phyloP scores from a whole-genome alignment of 1,284 basidiomycete species.

The Meripilus lineatus region DNA sequence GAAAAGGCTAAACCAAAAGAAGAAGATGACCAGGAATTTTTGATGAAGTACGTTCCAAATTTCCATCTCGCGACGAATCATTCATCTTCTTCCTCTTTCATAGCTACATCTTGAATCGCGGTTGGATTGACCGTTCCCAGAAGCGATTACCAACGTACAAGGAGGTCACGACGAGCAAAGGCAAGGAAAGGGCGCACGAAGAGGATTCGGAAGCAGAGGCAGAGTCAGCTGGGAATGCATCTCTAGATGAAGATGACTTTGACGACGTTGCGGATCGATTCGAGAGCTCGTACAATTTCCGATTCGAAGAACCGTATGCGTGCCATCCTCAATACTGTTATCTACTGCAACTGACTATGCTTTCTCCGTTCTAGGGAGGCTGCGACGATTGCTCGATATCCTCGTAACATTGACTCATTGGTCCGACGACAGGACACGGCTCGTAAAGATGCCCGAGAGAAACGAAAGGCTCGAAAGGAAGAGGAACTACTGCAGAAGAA shows the following conservation, averaged over 20 bases:
- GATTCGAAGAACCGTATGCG: slow-evolving; percentile 86
- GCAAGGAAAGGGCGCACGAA: slow-evolving; percentile 26
- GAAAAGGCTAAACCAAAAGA: slow-evolving; percentile 41
- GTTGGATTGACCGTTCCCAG: slow-evolving; percentile 83
- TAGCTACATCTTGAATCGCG: slow-evolving; percentile 92
- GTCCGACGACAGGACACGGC: slow-evolving; percentile 78
- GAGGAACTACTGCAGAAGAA: slow-evolving; percentile 70
- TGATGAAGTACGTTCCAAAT: slow-evolving; percentile 70
- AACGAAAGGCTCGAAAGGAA: slow-evolving; percentile 73
- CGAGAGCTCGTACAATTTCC: slow-evolving; percentile 88
- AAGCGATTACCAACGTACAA: slow-evolving; percentile 78
- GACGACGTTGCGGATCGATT: slow-evolving; percentile 71
- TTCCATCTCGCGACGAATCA: slow-evolving; percentile 3
- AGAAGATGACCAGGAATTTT: slow-evolving; percentile 77
- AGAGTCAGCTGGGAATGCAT: slow-evolving; percentile 22
- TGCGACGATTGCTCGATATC: slow-evolving; percentile 72
- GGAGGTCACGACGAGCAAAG: slow-evolving; percentile 60
- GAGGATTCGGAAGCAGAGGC: slow-evolving; percentile 25
- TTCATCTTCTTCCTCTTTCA: background rate
- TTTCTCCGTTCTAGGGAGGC: slow-evolving; percentile 47
- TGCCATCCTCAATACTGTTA: slow-evolving; percentile 1
- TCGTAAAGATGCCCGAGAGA: slow-evolving; percentile 77
- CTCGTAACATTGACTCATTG: slow-evolving; percentile 64
- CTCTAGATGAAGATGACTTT: slow-evolving; percentile 49
- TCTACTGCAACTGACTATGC: background rate